phyloP scores from a whole-genome alignment of 83 land plant species.

The Picea mariana region DNA sequence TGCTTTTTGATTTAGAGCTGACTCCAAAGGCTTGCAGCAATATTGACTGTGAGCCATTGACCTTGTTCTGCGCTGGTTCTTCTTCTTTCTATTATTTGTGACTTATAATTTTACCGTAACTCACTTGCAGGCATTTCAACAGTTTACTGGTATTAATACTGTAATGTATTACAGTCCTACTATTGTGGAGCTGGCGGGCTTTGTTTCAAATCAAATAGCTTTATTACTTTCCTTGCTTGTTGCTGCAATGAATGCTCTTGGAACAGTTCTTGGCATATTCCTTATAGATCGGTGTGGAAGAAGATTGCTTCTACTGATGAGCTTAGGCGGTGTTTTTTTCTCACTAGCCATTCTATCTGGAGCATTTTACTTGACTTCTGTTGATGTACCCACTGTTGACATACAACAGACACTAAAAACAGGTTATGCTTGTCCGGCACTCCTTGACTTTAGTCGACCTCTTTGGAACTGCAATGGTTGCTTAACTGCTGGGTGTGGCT shows the following conservation, averaged over 20 bases:
- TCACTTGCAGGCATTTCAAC: constrained; percentile 82
- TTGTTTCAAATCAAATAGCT: constrained; percentile 83
- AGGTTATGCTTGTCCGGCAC: constrained; percentile 17
- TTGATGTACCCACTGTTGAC: constrained; percentile 13
- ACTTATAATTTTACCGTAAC: constrained; percentile 1
- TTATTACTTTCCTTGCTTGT: constrained; percentile 80
- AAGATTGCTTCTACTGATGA: constrained; percentile 54
- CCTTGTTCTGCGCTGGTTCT: too few relatives aligned
- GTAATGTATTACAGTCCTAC: constrained; percentile 99
- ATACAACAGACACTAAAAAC: constrained; percentile 16
- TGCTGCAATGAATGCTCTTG: constrained; percentile 84
- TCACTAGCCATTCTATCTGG: constrained; percentile 67
- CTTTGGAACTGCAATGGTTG: constrained; percentile 33
- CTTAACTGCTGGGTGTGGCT: constrained; percentile 32
- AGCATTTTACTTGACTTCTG: constrained; percentile 47
- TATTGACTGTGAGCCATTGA: too few relatives aligned
- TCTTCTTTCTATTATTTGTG: too few relatives aligned
- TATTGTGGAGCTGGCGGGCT: constrained; percentile 95
- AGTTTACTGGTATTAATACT: constrained; percentile 93
- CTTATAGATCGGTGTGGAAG: constrained; percentile 87
- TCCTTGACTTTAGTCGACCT: constrained; percentile 1
- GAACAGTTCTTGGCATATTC: constrained; percentile 77
- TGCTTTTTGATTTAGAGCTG: too few relatives aligned
- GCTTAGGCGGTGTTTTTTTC: constrained; percentile 74
- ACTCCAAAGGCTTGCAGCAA: too few relatives aligned